Base-by-base conservation (phyloP, 139 green algal species). In the Tetratostichococcus sp. region DNA sequence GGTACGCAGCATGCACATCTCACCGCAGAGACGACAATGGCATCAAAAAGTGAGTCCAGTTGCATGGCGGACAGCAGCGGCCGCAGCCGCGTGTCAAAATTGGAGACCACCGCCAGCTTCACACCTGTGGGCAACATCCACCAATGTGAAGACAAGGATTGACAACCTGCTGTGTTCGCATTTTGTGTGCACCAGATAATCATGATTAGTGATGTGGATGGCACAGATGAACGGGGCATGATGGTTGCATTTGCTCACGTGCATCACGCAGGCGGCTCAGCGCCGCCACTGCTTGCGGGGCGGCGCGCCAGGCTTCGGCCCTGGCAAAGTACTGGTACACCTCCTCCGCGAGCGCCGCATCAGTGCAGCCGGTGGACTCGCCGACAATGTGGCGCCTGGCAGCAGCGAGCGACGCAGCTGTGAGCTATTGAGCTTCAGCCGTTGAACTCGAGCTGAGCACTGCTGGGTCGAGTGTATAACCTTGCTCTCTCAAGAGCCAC, bases 61-160 rank as follows among this genome's bases (percentile, higher is more conserved):
- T 73, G 71, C 75, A 97, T 71, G 1, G 77, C 80, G 0, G 77
- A 1, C 71, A 97, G 75, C n/a, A 97, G 82, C n/a, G 83, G 86
- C 22, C 86, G 80, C 75, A 97, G 82, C 17, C 93, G 86, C 26
- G 90, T 95, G 85, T 97, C 93, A 81, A 97, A 97, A 78, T 97
- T 97, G 65, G 74, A 88, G 35, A 97, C 91, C 17, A 97, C 82
- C 1, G 85, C 87, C 28, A 89, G 75, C 71, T 87, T 85, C 11
- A 94, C 69, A 17, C 89, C 88, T 82, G 67, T 62, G 50, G 11
- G 26, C 14, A 50, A 22, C 39, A 50, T 50, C 14, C 8, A 22
- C 39, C 8, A 8, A 50, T 8, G 39, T 50, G 8, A 50, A 8
- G 14, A 22, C 14, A 14, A 14, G 39, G 39, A 14, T 22, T 50